A percentile compares a stretch with the other conserved stretches of the same genome.
These are phyloP conservation scores for Gossypium schwendimanii DNA, from an alignment of 441 rosid species.

Conservation along the genomic window DNA sequence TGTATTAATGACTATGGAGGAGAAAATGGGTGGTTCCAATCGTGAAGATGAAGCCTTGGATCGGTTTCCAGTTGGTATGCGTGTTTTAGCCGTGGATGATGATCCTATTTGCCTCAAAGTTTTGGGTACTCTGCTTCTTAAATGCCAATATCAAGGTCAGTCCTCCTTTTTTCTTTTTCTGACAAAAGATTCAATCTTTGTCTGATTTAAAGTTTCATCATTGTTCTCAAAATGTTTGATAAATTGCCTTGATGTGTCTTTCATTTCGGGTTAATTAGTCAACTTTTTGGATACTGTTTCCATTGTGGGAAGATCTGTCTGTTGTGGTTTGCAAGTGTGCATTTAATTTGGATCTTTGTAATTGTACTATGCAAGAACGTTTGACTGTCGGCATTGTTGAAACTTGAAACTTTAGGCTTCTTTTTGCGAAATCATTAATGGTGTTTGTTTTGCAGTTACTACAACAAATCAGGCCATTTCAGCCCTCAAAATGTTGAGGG, in stretches of 20 bases:
- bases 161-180: neutral
- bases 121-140: constrained; percentile 59
- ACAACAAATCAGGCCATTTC: constrained; percentile 58
- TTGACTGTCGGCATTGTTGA: neutral
- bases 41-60: constrained; percentile 31
- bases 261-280: neutral
- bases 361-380: neutral
- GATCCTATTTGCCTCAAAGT: constrained; percentile 68
- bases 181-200: neutral
- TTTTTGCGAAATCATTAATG: constrained; percentile 11
- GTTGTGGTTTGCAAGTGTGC: neutral
- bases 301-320: constrained; percentile 5
- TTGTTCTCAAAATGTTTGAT: neutral
- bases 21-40: constrained; percentile 17
- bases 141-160: constrained; percentile 82
- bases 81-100: constrained; percentile 90
- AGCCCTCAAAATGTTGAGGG: constrained; percentile 78
- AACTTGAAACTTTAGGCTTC: neutral
- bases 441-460: constrained; percentile 46
- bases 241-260: neutral
- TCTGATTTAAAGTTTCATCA: no score
- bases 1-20: constrained; percentile 35
- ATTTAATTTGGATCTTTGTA: constrained; percentile 9
- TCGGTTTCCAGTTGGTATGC: constrained; percentile 66
- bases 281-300: constrained; percentile 12